These are phyloP conservation scores for Pleurotus salmoneostramineus DNA, from an alignment of 768 basidiomycete genomes.

Conservation along the genomic window DNA sequence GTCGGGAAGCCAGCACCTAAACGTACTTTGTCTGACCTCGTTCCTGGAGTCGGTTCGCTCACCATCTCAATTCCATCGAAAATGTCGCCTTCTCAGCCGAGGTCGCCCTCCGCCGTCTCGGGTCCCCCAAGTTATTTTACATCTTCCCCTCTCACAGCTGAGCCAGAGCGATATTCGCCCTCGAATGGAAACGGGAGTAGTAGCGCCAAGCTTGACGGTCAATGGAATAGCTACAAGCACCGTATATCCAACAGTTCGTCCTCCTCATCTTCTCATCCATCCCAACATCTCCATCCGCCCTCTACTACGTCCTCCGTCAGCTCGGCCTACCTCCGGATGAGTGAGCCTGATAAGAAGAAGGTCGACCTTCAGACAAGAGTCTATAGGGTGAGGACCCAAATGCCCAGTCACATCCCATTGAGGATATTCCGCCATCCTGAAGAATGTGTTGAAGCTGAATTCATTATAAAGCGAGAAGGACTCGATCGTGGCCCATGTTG, in stretches of 20 bases:
- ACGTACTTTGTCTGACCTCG: not conserved
- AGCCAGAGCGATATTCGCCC: slow-evolving; percentile 17
- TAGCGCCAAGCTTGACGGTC: not conserved
- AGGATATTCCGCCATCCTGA: slow-evolving; percentile 64
- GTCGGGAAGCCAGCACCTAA: slow-evolving; percentile 4
- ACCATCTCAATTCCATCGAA: not conserved
- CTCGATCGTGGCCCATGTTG: not conserved
- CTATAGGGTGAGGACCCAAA: slow-evolving; percentile 53
- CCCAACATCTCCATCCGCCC: not conserved
- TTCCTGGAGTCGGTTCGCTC: not conserved
- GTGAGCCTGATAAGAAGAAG: slow-evolving; percentile 54
- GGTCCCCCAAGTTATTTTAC: slow-evolving; percentile 16
- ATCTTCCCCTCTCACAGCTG: slow-evolving; percentile 14
- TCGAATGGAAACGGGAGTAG: not conserved
- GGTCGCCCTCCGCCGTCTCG: slow-evolving; percentile 1
- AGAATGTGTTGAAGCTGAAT: slow-evolving; percentile 64
- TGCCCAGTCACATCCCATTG: slow-evolving; percentile 54
- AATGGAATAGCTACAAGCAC: not conserved
- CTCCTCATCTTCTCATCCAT: not conserved
- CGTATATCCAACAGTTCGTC: not conserved
- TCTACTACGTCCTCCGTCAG: slow-evolving; percentile 1
- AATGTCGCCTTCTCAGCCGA: not conserved
- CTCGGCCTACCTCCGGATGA: slow-evolving; percentile 17
- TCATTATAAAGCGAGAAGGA: slow-evolving; percentile 30
- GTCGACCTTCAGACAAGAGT: slow-evolving; percentile 61